These are phyloP conservation scores for Pseudozyma pruni DNA, from an alignment of 1,284 basidiomycete species.

Conservation along the genomic window DNA sequence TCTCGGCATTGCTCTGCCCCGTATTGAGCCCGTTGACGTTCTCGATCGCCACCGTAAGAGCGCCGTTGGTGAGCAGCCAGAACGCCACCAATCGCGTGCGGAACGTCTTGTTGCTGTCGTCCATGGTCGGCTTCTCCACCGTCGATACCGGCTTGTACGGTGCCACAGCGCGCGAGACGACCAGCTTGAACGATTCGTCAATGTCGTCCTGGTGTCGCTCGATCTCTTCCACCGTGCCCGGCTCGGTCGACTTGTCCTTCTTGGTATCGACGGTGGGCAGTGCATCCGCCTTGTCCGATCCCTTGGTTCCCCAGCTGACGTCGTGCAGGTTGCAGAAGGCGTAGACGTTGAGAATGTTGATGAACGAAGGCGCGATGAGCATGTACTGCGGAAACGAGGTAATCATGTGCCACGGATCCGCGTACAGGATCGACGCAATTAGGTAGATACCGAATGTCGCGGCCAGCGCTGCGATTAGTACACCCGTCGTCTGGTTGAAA, in stretches of 20 bases:
- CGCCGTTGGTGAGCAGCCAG: conserved; percentile 67
- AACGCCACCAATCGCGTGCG: conserved; percentile 67
- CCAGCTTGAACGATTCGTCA: conserved; percentile 91
- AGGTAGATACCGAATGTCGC: conserved; percentile 70
- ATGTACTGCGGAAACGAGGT: conserved; percentile 92
- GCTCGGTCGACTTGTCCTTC: conserved; percentile 75
- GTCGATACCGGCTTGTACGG: conserved; percentile 79
- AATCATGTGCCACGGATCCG: conserved; percentile 98
- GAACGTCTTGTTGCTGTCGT: conserved; percentile 68
- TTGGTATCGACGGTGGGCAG: conserved; percentile 86
- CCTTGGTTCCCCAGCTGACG: conserved; percentile 91
- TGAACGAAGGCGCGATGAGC: conserved; percentile 87
- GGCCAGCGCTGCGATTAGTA: conserved; percentile 63
- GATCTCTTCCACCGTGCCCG: conserved; percentile 75
- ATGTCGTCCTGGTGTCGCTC: conserved; percentile 79
- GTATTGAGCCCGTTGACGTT: conserved; percentile 80
- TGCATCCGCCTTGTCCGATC: conserved; percentile 92
- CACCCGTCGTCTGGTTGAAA: conserved; percentile 58
- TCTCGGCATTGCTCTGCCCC: conserved; percentile 68
- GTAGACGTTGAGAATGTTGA: conserved; percentile 93
- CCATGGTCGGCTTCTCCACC: conserved; percentile 81
- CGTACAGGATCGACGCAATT: conserved; percentile 86
- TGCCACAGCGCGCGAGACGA: conserved; percentile 89
- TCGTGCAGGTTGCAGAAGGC: conserved; percentile 78
- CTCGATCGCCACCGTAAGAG: conserved; percentile 82